A percentile compares a stretch with the other conserved stretches of the same genome.
These are phyloP conservation scores for Chloromonas sp. DNA, from an alignment of 163 green algal species.

Conservation along the genomic window DNA sequence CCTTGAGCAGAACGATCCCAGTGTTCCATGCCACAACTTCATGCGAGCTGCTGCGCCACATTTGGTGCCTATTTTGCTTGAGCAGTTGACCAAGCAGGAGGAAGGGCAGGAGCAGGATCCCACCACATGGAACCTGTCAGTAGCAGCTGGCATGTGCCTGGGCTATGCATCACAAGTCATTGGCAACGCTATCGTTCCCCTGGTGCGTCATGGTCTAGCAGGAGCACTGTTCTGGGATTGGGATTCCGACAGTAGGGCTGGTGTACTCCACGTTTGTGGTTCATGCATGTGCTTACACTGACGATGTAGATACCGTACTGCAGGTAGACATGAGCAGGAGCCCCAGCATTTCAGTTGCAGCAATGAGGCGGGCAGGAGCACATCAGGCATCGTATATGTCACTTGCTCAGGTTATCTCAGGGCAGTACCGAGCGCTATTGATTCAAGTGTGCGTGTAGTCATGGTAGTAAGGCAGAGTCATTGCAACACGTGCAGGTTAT, in stretches of 20 bases:
- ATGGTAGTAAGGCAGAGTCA: too few species aligned
- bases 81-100: slow-evolving; percentile 95
- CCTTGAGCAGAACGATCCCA: slow-evolving; percentile 41
- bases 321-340: too few species aligned
- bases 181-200: slow-evolving; percentile 71
- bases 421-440: too few species aligned
- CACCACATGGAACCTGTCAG: slow-evolving; percentile 83
- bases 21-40: slow-evolving; percentile 72
- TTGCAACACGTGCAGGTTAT: slow-evolving; percentile 48
- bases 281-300: too few species aligned
- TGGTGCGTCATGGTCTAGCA: slow-evolving; percentile 43
- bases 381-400: too few species aligned
- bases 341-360: too few species aligned
- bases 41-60: slow-evolving; percentile 71
- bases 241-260: background rate
- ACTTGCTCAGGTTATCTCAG: too few species aligned
- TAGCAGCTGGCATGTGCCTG: slow-evolving; percentile 90
- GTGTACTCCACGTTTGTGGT: too few species aligned
- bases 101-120: slow-evolving; percentile 65
- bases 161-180: slow-evolving; percentile 70
- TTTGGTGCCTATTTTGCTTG: slow-evolving; percentile 88
- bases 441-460: too few species aligned
- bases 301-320: too few species aligned
- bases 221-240: background rate
- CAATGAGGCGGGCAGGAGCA: too few species aligned